Evolutionary conservation across 441 rosid species (phyloP).

Genomic region (Melastoma candidum): DNA sequence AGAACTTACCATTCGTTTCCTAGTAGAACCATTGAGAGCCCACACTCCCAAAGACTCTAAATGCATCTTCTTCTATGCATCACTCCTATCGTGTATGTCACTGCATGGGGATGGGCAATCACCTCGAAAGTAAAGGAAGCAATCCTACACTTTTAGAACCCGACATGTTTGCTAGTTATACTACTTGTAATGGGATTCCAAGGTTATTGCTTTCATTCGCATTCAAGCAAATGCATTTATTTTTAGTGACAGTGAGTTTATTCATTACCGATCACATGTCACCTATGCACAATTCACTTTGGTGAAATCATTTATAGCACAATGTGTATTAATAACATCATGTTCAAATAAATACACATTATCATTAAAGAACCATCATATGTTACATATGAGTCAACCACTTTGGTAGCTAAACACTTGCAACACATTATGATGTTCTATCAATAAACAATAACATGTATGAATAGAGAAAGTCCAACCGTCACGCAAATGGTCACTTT

Average conservation of each 20-base stretch:
- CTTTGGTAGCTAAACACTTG: too few species aligned
- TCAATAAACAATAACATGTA: too few species aligned
- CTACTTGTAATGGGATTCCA: constrained; percentile 44
- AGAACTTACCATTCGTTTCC: constrained; percentile 37
- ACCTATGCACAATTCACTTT: too few species aligned
- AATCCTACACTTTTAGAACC: constrained; percentile 48
- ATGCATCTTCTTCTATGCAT: constrained; percentile 45
- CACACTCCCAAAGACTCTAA: constrained; percentile 25
- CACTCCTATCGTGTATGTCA: constrained; percentile 58
- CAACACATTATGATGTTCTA: too few species aligned
- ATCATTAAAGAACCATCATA: too few species aligned
- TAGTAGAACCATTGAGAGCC: constrained; percentile 27
- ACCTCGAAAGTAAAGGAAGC: constrained; percentile 30
- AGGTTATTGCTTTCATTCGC: constrained; percentile 29
- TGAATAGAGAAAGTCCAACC: too few species aligned
- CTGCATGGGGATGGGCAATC: constrained; percentile 39
- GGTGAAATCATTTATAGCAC: too few species aligned
- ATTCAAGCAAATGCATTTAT: constrained; percentile 53
- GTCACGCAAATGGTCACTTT: too few species aligned
- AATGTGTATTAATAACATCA: too few species aligned
- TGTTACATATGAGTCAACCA: too few species aligned
- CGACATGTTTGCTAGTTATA: constrained; percentile 55
- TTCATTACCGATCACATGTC: too few species aligned
- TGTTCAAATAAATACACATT: too few species aligned
- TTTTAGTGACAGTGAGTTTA: constrained; percentile 14